These are phyloP conservation scores for Clonostachys sp. DNA, from an alignment of 2,329 filamentous ascomycete species.

Conservation along the genomic window DNA sequence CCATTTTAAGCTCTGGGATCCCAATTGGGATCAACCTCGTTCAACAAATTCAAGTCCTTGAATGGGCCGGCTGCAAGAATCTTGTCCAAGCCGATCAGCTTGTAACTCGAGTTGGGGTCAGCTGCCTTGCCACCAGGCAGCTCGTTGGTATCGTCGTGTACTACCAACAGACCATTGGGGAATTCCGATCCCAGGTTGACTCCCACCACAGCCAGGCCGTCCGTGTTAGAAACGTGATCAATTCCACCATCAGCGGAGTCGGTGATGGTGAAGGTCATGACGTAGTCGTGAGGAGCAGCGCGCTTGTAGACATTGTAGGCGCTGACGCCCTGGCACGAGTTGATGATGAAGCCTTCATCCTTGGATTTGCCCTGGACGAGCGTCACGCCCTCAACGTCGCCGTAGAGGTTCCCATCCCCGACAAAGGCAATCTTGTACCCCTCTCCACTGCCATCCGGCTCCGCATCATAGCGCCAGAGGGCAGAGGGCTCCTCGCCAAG, in stretches of 20 bases:
- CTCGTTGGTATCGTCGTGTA: conserved; percentile 50
- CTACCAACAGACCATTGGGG: conserved; percentile 38
- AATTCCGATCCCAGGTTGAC: conserved; percentile 32
- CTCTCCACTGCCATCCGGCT: conserved; percentile 32
- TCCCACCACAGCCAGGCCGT: conserved; percentile 43
- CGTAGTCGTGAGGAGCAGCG: conserved; percentile 40
- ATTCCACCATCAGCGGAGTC: conserved; percentile 32
- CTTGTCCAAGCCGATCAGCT: conserved; percentile 36
- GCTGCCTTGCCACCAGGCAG: conserved; percentile 33
- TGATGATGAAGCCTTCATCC: conserved; percentile 41
- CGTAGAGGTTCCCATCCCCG: conserved; percentile 40
- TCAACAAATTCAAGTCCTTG: conserved; percentile 18
- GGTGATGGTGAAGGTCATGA: conserved; percentile 42
- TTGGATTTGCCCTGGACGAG: conserved; percentile 38
- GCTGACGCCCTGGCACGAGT: conserved; percentile 47
- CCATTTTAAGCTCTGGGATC: conserved; percentile 21
- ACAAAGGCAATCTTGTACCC: conserved; percentile 32
- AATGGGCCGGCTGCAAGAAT: conserved; percentile 22
- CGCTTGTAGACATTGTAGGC: conserved; percentile 46
- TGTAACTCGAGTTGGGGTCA: conserved; percentile 42
- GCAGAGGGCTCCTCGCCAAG: conserved; percentile 47
- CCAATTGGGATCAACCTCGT: conserved; percentile 29
- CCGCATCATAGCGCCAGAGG: conserved; percentile 46
- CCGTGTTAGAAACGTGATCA: conserved; percentile 48
- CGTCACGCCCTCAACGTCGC: conserved; percentile 50